These are phyloP conservation scores for Pythium volutum DNA, from an alignment of 352 stramenopile genomes.

Conservation along the genomic window DNA sequence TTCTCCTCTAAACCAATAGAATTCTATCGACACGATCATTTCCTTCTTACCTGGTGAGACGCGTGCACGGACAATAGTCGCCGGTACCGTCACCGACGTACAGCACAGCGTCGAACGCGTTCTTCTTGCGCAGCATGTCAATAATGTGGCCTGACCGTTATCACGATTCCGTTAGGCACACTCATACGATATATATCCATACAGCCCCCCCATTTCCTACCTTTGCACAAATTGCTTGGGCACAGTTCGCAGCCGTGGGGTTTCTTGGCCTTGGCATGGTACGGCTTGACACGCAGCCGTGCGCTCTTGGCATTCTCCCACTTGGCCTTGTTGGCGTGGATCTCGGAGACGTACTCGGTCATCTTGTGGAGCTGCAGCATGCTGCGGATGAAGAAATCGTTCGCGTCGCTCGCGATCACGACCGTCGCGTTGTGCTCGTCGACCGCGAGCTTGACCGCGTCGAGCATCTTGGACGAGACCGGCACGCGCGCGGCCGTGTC, in stretches of 20 bases:
- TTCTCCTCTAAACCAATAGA: neutral
- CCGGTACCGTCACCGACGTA: conserved; percentile 29
- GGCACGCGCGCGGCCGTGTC: conserved; percentile 11
- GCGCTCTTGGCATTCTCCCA: conserved; percentile 18
- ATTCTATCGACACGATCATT: neutral
- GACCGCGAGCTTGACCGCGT: conserved; percentile 8
- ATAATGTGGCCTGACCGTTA: conserved; percentile 17
- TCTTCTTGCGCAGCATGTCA: conserved; percentile 11
- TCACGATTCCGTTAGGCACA: neutral
- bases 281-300: conserved; percentile 16
- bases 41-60: conserved; percentile 9
- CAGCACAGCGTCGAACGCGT: conserved; percentile 13
- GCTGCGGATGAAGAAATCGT: conserved; percentile 30
- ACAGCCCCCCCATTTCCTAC: neutral
- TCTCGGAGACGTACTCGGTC: conserved; percentile 14
- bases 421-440: conserved; percentile 19
- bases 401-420: conserved; percentile 32
- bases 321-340: conserved; percentile 24
- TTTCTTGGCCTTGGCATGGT: conserved; percentile 13
- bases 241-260: conserved; percentile 28
- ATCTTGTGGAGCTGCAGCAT: conserved; percentile 24
- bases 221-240: conserved; percentile 37
- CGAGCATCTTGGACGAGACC: conserved; percentile 8
- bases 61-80: conserved; percentile 25
- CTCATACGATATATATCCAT: neutral